Conservation (phyloP, 768 basidiomycete species). For the Mycena polygramma region DNA sequence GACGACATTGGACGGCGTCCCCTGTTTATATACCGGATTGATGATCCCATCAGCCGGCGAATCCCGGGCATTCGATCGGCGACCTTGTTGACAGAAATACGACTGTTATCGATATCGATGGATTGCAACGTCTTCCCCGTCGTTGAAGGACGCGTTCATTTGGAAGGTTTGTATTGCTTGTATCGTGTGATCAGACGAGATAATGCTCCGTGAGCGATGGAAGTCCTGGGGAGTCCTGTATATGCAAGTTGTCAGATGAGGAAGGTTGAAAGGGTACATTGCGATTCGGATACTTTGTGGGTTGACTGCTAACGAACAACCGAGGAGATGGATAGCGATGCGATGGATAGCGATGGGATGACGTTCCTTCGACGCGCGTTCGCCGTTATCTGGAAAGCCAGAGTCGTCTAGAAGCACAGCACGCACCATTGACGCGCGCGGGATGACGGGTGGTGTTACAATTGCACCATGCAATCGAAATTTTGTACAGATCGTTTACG, state of each 20-base stretch:
- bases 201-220: neutral
- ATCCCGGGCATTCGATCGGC: conserved; percentile 11
- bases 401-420: conserved; percentile 1
- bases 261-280: neutral
- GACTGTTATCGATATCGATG: conserved; percentile 33
- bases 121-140: conserved; percentile 2
- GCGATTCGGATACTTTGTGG: neutral
- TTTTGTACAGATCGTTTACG: neutral
- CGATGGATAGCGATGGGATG: neutral
- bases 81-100: conserved; percentile 2
- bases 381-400: neutral
- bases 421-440: neutral
- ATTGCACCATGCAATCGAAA: conserved; percentile 1
- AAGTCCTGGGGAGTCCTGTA: neutral
- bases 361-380: neutral
- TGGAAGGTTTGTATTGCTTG: neutral
- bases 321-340: conserved; percentile 16
- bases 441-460: conserved; percentile 5
- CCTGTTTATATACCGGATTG: conserved; percentile 14
- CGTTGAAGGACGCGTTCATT: neutral
- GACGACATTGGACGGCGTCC: neutral
- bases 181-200: neutral
- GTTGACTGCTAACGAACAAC: neutral
- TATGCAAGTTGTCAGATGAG: neutral
- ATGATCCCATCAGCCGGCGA: conserved; percentile 21